phyloP scores from a whole-genome alignment of 2,329 filamentous ascomycete species.

The Claviceps sp. region DNA sequence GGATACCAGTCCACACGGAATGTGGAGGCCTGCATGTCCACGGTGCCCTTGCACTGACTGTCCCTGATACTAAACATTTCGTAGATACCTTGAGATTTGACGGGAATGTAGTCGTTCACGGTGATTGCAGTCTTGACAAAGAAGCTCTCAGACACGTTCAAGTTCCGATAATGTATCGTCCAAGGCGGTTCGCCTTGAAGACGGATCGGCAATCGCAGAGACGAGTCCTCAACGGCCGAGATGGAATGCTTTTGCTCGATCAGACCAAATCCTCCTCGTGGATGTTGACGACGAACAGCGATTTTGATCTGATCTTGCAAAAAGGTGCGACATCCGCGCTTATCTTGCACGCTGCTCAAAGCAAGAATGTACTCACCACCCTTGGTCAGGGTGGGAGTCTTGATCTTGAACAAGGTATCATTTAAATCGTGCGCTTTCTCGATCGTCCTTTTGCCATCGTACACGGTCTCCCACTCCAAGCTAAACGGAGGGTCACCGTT shows the following conservation, averaged over 20 bases:
- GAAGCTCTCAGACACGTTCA: conserved; percentile 36
- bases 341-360: conserved; percentile 75
- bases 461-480: conserved; percentile 83
- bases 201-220: conserved; percentile 64
- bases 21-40: conserved; percentile 57
- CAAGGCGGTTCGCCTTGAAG: conserved; percentile 79
- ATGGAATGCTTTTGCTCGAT: conserved; percentile 68
- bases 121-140: conserved; percentile 35
- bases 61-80: conserved; percentile 68
- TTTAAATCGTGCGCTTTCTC: conserved; percentile 52
- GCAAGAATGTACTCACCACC: conserved; percentile 87
- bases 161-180: conserved; percentile 62
- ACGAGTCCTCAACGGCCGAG: conserved; percentile 62
- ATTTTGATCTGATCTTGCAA: conserved; percentile 78
- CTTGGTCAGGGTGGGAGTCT: conserved; percentile 58
- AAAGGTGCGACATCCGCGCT: conserved; percentile 72
- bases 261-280: conserved; percentile 72
- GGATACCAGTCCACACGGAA: conserved; percentile 82
- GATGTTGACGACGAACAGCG: conserved; percentile 74
- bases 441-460: conserved; percentile 72
- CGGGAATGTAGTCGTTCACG: conserved; percentile 55
- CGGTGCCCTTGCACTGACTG: conserved; percentile 64
- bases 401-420: conserved; percentile 51
- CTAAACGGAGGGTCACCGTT: conserved; percentile 77
- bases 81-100: conserved; percentile 59